These are phyloP conservation scores for Phytophthora citrophthora DNA, from an alignment of 352 stramenopile species.

Conservation along the genomic window DNA sequence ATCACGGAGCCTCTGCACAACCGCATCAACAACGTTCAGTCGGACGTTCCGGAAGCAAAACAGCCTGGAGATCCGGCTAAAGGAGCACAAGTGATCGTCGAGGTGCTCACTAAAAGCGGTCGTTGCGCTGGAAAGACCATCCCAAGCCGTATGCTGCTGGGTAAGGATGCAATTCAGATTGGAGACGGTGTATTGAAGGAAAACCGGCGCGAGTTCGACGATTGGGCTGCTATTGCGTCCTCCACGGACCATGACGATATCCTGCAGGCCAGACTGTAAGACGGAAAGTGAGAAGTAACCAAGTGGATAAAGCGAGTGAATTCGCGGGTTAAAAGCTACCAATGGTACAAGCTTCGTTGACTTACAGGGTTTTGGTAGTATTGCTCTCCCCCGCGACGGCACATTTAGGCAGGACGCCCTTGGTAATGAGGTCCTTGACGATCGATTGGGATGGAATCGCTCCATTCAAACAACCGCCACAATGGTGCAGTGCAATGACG, in stretches of 20 bases:
- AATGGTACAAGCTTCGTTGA: slow-evolving; percentile 3
- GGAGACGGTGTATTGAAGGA: slow-evolving; percentile 23
- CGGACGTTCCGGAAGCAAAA: slow-evolving; percentile 2
- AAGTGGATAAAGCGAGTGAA: slow-evolving; percentile 24
- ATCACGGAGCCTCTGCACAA: slow-evolving; percentile 30
- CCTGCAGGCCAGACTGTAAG: slow-evolving; percentile 27
- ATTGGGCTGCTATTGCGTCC: slow-evolving; percentile 33
- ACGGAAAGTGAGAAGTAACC: neutral
- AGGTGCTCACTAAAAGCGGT: slow-evolving; percentile 44
- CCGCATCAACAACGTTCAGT: slow-evolving; percentile 28
- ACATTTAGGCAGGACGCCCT: slow-evolving; percentile 47
- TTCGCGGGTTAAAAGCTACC: slow-evolving; percentile 7
- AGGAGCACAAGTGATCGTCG: slow-evolving; percentile 39
- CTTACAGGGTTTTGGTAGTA: slow-evolving; percentile 7
- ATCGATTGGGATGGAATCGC: slow-evolving; percentile 59
- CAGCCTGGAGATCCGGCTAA: slow-evolving; percentile 45
- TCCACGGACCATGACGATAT: slow-evolving; percentile 34
- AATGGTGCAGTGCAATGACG: slow-evolving; percentile 83
- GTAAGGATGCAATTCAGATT: slow-evolving; percentile 41
- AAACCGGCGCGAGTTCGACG: slow-evolving; percentile 31
- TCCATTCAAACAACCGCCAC: slow-evolving; percentile 75
- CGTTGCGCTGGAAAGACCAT: slow-evolving; percentile 40
- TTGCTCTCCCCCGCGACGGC: slow-evolving; percentile 28
- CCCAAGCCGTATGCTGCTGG: slow-evolving; percentile 40
- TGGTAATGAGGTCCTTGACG: slow-evolving; percentile 46